Conservation (phyloP, 768 basidiomycete species). For the Calocybe cyanea region DNA sequence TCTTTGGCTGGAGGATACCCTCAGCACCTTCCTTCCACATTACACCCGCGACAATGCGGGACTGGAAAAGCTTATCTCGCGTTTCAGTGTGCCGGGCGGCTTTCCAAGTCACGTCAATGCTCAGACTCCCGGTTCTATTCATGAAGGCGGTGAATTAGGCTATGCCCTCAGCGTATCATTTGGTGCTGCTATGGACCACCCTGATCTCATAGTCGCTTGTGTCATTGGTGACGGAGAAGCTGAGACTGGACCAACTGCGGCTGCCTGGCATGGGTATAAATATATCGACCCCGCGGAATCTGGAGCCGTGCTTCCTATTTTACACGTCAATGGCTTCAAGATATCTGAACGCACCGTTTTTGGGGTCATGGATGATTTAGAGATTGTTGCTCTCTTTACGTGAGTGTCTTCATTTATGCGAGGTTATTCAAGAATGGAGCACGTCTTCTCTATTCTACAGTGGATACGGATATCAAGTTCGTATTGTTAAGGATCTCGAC, state of each 20-base stretch:
- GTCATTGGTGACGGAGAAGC: conserved; percentile 90
- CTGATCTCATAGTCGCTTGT: conserved; percentile 75
- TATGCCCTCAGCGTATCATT: conserved; percentile 85
- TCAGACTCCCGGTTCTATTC: conserved; percentile 84
- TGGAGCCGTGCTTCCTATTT: conserved; percentile 87
- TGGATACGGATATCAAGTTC: conserved; percentile 86
- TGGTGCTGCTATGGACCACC: conserved; percentile 90
- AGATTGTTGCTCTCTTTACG: conserved; percentile 74
- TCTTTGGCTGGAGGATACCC: conserved; percentile 81
- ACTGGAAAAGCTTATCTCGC: conserved; percentile 62
- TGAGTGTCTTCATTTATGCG: conserved; percentile 23
- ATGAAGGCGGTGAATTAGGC: conserved; percentile 89
- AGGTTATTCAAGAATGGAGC: not conserved
- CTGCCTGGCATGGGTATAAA: conserved; percentile 85
- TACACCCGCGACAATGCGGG: conserved; percentile 56
- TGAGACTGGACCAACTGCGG: conserved; percentile 75
- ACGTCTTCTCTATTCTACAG: conserved; percentile 26
- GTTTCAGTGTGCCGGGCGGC: conserved; percentile 80
- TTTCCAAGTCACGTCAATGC: conserved; percentile 82
- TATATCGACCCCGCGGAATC: conserved; percentile 88
- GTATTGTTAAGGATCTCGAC: conserved; percentile 66
- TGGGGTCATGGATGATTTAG: conserved; percentile 89
- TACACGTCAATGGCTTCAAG: conserved; percentile 88
- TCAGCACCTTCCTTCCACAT: conserved; percentile 52
- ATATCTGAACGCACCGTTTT: conserved; percentile 88